Conservation (phyloP, 768 basidiomycete genomes). For the Trametes cingulata region DNA sequence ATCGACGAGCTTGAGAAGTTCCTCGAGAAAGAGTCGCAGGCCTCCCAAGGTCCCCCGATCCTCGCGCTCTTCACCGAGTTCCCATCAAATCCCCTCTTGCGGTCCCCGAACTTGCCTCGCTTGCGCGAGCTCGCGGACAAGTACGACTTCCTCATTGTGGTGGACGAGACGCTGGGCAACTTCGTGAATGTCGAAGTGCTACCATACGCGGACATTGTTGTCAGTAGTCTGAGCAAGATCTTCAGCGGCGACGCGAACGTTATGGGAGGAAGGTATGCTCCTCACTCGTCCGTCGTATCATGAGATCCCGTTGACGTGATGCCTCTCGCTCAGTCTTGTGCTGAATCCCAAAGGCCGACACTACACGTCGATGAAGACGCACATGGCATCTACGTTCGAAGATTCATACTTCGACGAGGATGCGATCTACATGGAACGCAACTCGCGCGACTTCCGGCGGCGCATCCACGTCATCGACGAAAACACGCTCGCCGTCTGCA, state of each 20-base stretch:
- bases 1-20: conserved; percentile 70
- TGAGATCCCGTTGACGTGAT: not conserved
- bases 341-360: conserved; percentile 78
- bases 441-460: conserved; percentile 86
- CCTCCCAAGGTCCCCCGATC: conserved; percentile 57
- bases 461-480: conserved; percentile 77
- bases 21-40: conserved; percentile 47
- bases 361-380: conserved; percentile 64
- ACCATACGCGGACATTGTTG: conserved; percentile 85
- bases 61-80: conserved; percentile 90
- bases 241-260: conserved; percentile 95
- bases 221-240: conserved; percentile 89
- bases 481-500: conserved; percentile 83
- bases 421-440: conserved; percentile 96
- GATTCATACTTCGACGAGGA: conserved; percentile 90
- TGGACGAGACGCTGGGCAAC: conserved; percentile 96
- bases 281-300: not conserved
- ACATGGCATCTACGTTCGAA: conserved; percentile 64
- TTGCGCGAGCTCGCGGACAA: conserved; percentile 82
- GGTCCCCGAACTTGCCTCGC: conserved; percentile 75
- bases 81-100: conserved; percentile 91
- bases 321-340: conserved; percentile 59
- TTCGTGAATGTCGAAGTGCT: conserved; percentile 91
- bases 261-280: conserved; percentile 91
- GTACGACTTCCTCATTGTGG: conserved; percentile 82